Conservation (phyloP, 306 rosid genomes). For the Trifolium fragiferum region DNA sequence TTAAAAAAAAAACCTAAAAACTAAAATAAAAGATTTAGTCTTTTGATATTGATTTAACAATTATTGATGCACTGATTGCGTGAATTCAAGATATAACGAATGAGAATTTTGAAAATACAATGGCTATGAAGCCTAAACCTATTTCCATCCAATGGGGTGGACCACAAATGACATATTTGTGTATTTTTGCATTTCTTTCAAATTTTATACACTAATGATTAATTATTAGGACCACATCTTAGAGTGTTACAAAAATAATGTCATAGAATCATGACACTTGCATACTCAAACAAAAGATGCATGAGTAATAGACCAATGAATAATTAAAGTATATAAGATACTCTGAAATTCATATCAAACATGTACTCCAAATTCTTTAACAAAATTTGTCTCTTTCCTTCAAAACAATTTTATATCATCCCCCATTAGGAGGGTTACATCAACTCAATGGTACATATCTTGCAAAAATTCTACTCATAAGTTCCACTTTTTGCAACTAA, state of each 20-base stretch:
- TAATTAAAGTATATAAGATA: background rate
- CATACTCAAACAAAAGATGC: slow-evolving; percentile 15
- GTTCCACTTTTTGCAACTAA: background rate
- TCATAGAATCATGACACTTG: background rate
- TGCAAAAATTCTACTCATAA: background rate
- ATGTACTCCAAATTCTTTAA: slow-evolving; percentile 1
- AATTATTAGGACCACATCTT: background rate
- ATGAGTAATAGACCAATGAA: background rate
- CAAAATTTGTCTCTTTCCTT: slow-evolving; percentile 4
- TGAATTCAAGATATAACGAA: too few species aligned
- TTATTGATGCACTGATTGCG: too few species aligned
- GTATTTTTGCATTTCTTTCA: background rate
- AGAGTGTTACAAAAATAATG: background rate
- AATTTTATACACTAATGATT: background rate
- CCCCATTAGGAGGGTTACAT: background rate
- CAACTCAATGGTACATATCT: background rate
- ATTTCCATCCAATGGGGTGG: background rate
- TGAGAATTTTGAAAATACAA: too few species aligned
- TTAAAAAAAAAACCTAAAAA: too few species aligned
- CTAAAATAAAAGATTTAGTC: too few species aligned
- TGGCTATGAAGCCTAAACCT: background rate
- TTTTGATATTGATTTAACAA: too few species aligned
- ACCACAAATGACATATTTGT: background rate
- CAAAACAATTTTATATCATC: background rate
- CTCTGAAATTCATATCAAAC: background rate